Conservation (phyloP, 345 rosid genomes). For the Salix udensis region DNA sequence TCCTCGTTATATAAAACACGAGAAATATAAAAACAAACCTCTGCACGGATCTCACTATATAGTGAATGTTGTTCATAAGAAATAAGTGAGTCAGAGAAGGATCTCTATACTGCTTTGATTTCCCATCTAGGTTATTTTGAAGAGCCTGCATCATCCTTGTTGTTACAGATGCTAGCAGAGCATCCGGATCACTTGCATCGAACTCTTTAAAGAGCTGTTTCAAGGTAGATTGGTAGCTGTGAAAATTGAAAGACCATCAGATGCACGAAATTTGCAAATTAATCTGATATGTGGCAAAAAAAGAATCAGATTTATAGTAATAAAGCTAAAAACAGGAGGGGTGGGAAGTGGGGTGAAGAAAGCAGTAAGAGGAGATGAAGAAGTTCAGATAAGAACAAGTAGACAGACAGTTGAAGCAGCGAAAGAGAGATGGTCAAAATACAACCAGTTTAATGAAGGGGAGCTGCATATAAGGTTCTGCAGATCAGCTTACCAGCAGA, state of each 20-base stretch:
- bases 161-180: conserved; percentile 61
- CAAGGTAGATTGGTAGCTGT: conserved; percentile 77
- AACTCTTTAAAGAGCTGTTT: conserved; percentile 84
- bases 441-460: too few relatives aligned
- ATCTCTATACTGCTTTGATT: conserved; percentile 94
- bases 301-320: too few relatives aligned
- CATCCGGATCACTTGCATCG: conserved; percentile 52
- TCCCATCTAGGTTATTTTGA: conserved; percentile 82
- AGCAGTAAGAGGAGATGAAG: too few relatives aligned
- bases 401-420: too few relatives aligned
- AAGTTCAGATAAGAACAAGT: too few relatives aligned
- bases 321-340: too few relatives aligned
- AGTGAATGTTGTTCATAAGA: conserved; percentile 94
- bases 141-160: conserved; percentile 87
- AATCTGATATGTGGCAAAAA: not conserved
- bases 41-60: conserved; percentile 92
- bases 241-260: conserved; percentile 20
- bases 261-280: not conserved
- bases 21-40: conserved; percentile 45
- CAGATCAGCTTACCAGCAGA: not conserved
- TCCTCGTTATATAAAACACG: not conserved
- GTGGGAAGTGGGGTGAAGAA: too few relatives aligned
- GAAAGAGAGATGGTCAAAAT: too few relatives aligned
- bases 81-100: conserved; percentile 88
- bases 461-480: too few relatives aligned